A percentile compares a stretch with the other conserved stretches of the same genome.
Conservation (phyloP, 2,329 filamentous ascomycete genomes). For the Penicillium decumbens region DNA sequence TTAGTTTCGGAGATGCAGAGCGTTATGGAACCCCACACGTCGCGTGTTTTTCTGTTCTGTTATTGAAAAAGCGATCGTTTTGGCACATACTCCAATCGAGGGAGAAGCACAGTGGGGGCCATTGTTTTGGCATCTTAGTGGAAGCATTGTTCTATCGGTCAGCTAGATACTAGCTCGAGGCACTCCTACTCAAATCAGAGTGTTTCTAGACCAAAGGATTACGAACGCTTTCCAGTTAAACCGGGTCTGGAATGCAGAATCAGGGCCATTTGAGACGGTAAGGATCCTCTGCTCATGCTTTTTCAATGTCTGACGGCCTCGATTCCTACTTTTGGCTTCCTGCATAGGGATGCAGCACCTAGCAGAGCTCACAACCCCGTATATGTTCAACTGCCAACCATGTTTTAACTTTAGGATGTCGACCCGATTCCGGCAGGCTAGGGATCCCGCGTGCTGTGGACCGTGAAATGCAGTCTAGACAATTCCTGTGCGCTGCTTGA, state of each 20-base stretch:
- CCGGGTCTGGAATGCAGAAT: conserved; percentile 15
- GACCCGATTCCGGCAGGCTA: background rate
- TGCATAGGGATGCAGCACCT: conserved; percentile 7
- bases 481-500: conserved; percentile 6
- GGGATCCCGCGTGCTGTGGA: background rate
- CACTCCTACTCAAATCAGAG: background rate
- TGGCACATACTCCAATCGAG: background rate
- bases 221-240: conserved; percentile 15
- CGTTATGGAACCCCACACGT: background rate
- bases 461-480: background rate
- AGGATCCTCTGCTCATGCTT: conserved; percentile 4
- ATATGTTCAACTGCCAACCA: background rate
- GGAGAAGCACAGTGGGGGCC: background rate
- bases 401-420: background rate
- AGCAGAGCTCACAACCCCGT: background rate
- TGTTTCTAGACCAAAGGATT: conserved; percentile 6
- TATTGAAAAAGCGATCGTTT: background rate
- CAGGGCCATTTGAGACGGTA: conserved; percentile 9
- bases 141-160: conserved; percentile 1
- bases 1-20: background rate
- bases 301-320: background rate
- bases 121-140: conserved; percentile 2
- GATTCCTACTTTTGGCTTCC: conserved; percentile 10
- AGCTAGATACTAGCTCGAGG: conserved; percentile 1
- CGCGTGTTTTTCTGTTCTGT: background rate